Evolutionary conservation across 1,284 basidiomycete genomes (phyloP).

Genomic region (Cystobasidium sp.): DNA sequence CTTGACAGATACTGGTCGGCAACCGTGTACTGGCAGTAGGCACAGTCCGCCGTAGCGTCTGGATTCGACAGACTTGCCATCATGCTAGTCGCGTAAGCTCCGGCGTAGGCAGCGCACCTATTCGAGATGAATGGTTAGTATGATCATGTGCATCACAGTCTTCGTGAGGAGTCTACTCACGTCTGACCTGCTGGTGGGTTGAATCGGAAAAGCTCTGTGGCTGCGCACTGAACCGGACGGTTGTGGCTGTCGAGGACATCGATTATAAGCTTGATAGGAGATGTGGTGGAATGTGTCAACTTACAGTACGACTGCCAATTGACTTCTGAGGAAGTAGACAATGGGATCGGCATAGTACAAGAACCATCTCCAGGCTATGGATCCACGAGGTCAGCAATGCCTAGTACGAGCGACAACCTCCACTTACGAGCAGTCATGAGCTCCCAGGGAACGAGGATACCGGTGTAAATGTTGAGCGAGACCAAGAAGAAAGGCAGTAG

Average conservation of each 20-base stretch:
- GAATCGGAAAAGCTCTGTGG: constrained; percentile 2
- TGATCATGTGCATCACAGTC: not conserved
- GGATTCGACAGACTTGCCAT: constrained; percentile 58
- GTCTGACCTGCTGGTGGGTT: constrained; percentile 13
- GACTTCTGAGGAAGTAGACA: constrained; percentile 27
- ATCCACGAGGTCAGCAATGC: not conserved
- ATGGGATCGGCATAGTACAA: constrained; percentile 28
- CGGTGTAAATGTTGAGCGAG: constrained; percentile 28
- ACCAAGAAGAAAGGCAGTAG: constrained; percentile 36
- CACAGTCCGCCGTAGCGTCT: constrained; percentile 54
- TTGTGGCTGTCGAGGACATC: constrained; percentile 5
- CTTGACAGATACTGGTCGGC: constrained; percentile 30
- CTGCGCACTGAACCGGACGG: constrained; percentile 12
- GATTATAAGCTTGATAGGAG: not conserved
- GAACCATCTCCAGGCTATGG: constrained; percentile 25
- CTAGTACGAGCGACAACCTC: not conserved
- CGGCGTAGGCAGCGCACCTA: constrained; percentile 34
- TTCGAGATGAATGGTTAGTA: not conserved
- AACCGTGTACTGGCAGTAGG: constrained; percentile 38
- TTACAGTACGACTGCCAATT: constrained; percentile 26
- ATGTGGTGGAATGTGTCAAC: not conserved
- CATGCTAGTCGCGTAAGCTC: constrained; percentile 19
- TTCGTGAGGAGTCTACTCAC: not conserved
- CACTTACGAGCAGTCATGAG: constrained; percentile 32
- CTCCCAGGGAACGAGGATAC: constrained; percentile 25